These are phyloP conservation scores for Drosera capensis DNA, from an alignment of 148 eudicot genomes.

Conservation along the genomic window DNA sequence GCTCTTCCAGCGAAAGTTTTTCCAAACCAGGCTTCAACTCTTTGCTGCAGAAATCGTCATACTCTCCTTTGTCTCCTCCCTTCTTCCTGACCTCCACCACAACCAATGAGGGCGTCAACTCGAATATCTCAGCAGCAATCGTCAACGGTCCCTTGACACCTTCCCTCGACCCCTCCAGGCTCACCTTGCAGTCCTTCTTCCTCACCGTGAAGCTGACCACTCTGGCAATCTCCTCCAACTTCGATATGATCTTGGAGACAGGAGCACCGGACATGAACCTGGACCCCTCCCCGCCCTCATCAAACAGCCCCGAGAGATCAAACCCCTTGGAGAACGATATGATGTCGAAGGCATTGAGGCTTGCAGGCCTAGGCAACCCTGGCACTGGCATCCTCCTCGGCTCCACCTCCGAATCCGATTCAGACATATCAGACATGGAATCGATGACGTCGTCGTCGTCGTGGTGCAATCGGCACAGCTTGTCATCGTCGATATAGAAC, in stretches of 20 bases:
- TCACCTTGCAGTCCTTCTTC: slow-evolving; percentile 66
- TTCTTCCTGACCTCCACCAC: slow-evolving; percentile 71
- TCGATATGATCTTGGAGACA: slow-evolving; percentile 46
- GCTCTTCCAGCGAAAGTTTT: slow-evolving; percentile 14
- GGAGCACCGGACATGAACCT: slow-evolving; percentile 56
- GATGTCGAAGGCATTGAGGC: slow-evolving; percentile 70
- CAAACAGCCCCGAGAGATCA: slow-evolving; percentile 63
- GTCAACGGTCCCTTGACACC: slow-evolving; percentile 60
- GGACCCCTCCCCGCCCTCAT: slow-evolving; percentile 44
- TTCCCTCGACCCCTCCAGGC: slow-evolving; percentile 55
- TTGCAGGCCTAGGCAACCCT: slow-evolving; percentile 57
- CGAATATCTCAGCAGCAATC: slow-evolving; percentile 64
- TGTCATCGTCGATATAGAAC: slow-evolving; percentile 64
- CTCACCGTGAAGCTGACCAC: slow-evolving; percentile 56
- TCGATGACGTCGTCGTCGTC: slow-evolving; percentile 21
- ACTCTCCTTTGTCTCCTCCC: slow-evolving; percentile 59
- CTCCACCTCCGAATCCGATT: slow-evolving; percentile 30
- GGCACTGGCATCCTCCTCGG: slow-evolving; percentile 17
- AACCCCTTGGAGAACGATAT: slow-evolving; percentile 64
- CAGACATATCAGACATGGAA: slow-evolving; percentile 34
- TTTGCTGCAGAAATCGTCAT: slow-evolving; percentile 45
- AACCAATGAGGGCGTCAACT: slow-evolving; percentile 52
- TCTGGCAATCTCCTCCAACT: slow-evolving; percentile 73
- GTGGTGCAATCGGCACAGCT: slow-evolving; percentile 23
- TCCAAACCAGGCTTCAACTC: slow-evolving; percentile 57